phyloP scores from a whole-genome alignment of 805 yeast genomes.

The Wickerhamomyces rabaulensis region DNA sequence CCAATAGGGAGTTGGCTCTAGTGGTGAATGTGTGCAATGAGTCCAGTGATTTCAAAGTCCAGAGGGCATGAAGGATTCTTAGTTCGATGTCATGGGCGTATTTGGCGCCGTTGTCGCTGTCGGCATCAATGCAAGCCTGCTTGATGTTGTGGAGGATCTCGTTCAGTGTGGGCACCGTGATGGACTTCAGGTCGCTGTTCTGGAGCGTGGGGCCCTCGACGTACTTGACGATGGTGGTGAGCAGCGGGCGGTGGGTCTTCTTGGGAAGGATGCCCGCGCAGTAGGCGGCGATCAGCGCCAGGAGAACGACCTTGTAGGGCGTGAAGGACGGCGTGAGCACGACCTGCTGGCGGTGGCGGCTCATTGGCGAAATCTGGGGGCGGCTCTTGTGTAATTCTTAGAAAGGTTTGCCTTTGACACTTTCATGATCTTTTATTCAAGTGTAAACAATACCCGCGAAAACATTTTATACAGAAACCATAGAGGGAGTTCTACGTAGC shows the following conservation, averaged over 20 bases:
- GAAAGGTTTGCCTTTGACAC: background rate
- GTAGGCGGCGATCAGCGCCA: slow-evolving; percentile 43
- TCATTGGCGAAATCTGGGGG: background rate
- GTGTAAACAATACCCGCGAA: background rate
- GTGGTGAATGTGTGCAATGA: slow-evolving; percentile 35
- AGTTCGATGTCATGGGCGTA: slow-evolving; percentile 27
- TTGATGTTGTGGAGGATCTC: slow-evolving; percentile 26
- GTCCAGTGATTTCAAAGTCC: slow-evolving; percentile 47
- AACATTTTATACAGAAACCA: too few species aligned
- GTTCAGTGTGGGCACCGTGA: slow-evolving; percentile 29
- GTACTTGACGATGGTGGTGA: slow-evolving; percentile 38
- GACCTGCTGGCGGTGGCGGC: slow-evolving; percentile 2
- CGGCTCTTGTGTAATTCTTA: too few species aligned
- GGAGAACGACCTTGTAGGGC: slow-evolving; percentile 48
- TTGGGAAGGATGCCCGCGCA: slow-evolving; percentile 37
- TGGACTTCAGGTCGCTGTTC: slow-evolving; percentile 11
- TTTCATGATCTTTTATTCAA: background rate
- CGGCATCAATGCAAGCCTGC: slow-evolving; percentile 14
- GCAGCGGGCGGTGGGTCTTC: slow-evolving; percentile 31
- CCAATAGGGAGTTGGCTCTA: slow-evolving; percentile 27
- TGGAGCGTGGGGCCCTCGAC: slow-evolving; percentile 30
- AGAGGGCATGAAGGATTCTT: slow-evolving; percentile 32
- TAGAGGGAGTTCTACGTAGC: too few species aligned
- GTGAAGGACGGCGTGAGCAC: slow-evolving; percentile 38
- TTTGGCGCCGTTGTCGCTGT: slow-evolving; percentile 16